These are phyloP conservation scores for Euptelea pleiosperma DNA, from an alignment of 164 flowering plant species.

Conservation along the genomic window DNA sequence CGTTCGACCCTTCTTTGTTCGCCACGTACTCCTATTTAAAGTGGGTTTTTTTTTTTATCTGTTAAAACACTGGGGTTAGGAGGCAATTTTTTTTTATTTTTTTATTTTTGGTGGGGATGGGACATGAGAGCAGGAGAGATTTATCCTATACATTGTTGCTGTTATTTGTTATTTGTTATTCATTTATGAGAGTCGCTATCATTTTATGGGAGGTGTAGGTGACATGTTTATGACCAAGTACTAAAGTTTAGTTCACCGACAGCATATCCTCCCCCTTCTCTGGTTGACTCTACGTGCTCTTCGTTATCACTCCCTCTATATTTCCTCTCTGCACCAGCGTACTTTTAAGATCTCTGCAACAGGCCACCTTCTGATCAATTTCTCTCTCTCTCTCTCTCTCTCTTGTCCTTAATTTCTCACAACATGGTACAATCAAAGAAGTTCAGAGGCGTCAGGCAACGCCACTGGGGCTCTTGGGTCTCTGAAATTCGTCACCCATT, in stretches of 20 bases:
- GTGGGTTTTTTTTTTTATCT: too few species aligned
- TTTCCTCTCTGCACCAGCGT: background rate
- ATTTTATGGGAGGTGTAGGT: constrained; percentile 5
- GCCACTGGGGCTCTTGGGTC: constrained; percentile 96
- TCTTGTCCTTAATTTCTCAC: background rate
- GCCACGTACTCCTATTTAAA: too few species aligned
- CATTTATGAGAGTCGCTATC: background rate
- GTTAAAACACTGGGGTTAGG: too few species aligned
- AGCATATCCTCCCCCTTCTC: constrained; percentile 5
- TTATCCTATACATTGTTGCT: too few species aligned
- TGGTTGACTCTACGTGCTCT: background rate
- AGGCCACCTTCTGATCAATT: background rate
- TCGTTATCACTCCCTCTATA: background rate
- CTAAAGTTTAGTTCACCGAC: constrained; percentile 17
- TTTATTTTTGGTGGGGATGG: too few species aligned
- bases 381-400: constrained; percentile 13
- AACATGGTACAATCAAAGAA: constrained; percentile 70
- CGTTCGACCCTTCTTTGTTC: too few species aligned
- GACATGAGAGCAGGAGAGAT: too few species aligned
- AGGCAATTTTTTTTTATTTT: too few species aligned
- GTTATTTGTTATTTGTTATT: too few species aligned
- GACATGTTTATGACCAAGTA: background rate
- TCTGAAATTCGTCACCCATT: constrained; percentile 85
- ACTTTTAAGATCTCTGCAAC: background rate
- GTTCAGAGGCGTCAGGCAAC: constrained; percentile 87